These are phyloP conservation scores for Oehlia diaphana DNA, from an alignment of 192 early-diverging fungal species.

Conservation along the genomic window DNA sequence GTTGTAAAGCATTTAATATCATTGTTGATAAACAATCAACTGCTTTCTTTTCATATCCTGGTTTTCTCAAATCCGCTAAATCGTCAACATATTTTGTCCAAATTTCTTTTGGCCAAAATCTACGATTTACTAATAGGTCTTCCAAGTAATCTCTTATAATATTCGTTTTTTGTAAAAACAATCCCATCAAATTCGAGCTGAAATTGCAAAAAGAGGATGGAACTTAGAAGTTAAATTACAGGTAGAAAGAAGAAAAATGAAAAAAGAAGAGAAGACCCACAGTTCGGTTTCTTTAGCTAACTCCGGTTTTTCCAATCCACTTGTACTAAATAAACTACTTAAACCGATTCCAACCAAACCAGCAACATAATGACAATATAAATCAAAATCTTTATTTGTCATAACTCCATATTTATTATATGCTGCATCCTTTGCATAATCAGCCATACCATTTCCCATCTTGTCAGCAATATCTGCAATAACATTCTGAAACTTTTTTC, in stretches of 20 bases:
- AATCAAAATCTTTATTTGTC: slow-evolving; percentile 87
- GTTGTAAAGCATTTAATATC: slow-evolving; percentile 80
- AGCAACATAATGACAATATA: slow-evolving; percentile 98
- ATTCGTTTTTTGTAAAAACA: slow-evolving; percentile 98
- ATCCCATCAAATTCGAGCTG: slow-evolving; percentile 89
- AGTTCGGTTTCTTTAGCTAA: slow-evolving; percentile 51
- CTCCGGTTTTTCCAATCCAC: slow-evolving; percentile 74
- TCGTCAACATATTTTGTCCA: slow-evolving; percentile 82
- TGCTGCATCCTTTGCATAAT: slow-evolving; percentile 64
- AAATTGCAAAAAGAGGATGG: background rate
- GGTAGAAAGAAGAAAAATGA: background rate
- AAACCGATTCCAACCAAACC: slow-evolving; percentile 95
- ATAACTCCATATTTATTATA: slow-evolving; percentile 51
- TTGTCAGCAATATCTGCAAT: slow-evolving; percentile 88
- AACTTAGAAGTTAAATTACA: background rate
- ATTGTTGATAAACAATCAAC: slow-evolving; percentile 86
- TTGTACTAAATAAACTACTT: slow-evolving; percentile 85
- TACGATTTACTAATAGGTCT: slow-evolving; percentile 83
- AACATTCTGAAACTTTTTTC: slow-evolving; percentile 68
- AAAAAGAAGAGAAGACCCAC: slow-evolving; percentile 23
- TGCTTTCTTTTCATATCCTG: slow-evolving; percentile 64
- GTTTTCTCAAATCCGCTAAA: slow-evolving; percentile 71
- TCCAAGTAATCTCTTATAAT: slow-evolving; percentile 95
- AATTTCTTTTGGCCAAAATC: slow-evolving; percentile 96
- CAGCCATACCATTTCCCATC: slow-evolving; percentile 97